Conservation (phyloP, 441 rosid species). For the Oxalis stricta region DNA sequence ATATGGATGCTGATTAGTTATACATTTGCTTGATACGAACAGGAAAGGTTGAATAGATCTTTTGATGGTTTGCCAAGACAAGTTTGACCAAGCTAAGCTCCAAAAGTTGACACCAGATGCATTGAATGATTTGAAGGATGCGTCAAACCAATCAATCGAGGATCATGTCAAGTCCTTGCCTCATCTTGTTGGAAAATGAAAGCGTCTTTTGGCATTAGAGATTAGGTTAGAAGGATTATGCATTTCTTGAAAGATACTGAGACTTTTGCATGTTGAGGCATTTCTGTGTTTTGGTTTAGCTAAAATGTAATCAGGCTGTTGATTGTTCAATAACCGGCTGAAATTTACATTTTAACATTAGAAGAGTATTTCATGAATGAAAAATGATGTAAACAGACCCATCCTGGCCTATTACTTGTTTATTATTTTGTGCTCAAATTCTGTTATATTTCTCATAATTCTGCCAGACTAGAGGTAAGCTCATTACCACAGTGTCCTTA, state of each 20-base stretch:
- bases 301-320: too few relatives aligned
- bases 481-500: too few relatives aligned
- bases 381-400: too few relatives aligned
- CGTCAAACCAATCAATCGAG: constrained; percentile 51
- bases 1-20: background rate
- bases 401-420: too few relatives aligned
- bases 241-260: background rate
- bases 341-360: too few relatives aligned
- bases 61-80: constrained; percentile 85
- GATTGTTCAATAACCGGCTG: too few relatives aligned
- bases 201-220: constrained; percentile 32
- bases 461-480: too few relatives aligned
- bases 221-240: constrained; percentile 17
- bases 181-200: constrained; percentile 46
- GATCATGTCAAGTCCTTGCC: constrained; percentile 48
- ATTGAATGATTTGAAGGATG: constrained; percentile 44
- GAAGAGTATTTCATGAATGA: too few relatives aligned
- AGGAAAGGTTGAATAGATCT: constrained; percentile 78
- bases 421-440: too few relatives aligned
- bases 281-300: too few relatives aligned
- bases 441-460: too few relatives aligned
- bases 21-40: constrained; percentile 8
- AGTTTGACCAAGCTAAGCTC: constrained; percentile 55
- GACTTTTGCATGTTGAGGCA: too few relatives aligned
- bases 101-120: constrained; percentile 36